Conservation (phyloP, 306 rosid genomes). For the Arachis stenosperma region DNA sequence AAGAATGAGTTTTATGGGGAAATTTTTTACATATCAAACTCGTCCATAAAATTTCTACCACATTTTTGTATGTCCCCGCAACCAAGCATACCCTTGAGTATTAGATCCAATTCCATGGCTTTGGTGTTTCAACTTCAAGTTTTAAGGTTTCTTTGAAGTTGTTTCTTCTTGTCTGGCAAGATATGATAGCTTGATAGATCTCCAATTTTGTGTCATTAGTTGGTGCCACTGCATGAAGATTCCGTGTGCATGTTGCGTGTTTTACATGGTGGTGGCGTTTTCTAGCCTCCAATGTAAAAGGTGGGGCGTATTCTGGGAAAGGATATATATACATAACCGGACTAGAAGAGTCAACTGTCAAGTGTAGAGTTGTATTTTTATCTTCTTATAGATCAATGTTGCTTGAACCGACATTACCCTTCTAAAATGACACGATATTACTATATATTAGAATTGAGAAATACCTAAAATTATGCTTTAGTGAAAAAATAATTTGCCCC, state of each 20-base stretch:
- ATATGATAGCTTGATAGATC: conserved; percentile 38
- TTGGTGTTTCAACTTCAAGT: conserved; percentile 37
- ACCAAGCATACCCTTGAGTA: neutral
- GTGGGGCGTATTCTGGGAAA: conserved; percentile 39
- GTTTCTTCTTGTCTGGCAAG: conserved; percentile 35
- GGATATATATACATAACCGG: conserved; percentile 7
- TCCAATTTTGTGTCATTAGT: conserved; percentile 25
- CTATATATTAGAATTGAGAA: too few species aligned
- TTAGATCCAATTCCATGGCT: conserved; percentile 21
- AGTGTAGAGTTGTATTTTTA: conserved; percentile 28
- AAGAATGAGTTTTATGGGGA: too few species aligned
- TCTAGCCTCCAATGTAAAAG: conserved; percentile 35
- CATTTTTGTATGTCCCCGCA: too few species aligned
- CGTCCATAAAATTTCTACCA: too few species aligned
- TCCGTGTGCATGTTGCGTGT: conserved; percentile 43
- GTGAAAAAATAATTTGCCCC: too few species aligned
- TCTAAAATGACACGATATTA: too few species aligned
- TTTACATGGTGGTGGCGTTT: conserved; percentile 16
- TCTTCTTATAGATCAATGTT: conserved; percentile 32
- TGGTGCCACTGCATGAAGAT: conserved; percentile 37
- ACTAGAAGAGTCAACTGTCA: conserved; percentile 8
- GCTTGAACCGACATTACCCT: conserved; percentile 8
- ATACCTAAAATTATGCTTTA: too few species aligned
- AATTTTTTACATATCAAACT: too few species aligned
- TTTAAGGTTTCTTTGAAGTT: conserved; percentile 32